Base-by-base conservation (phyloP, 2,329 filamentous ascomycete genomes). In the Hymenoscyphus linearis region DNA sequence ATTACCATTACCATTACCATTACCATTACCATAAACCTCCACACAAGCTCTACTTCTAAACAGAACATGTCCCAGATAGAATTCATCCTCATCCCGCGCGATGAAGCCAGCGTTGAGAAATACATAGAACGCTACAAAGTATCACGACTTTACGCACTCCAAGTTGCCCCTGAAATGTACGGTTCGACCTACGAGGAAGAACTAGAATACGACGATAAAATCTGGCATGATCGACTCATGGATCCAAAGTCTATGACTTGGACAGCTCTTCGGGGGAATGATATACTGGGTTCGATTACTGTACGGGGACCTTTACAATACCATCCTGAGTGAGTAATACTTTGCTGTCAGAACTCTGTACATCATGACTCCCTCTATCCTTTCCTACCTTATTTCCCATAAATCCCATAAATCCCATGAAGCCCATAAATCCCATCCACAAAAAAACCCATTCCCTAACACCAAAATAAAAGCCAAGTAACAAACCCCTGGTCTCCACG, bases 181-280 rank as follows among this genome's bases (percentile, higher is more conserved):
- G 72, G 72, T 3, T 77, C 76, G 22, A 77, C 70, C 3, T 73
- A 76, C 60, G 70, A 67, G 31, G 69, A 73, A 58, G 76, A 77
- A 62, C 52, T 67, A 27, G 71, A 60, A 10, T 76, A 77, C 59
- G 66, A 66, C 36, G 72, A 76, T 35, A 67, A 73, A 53, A 64
- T 70, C 54, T 77, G 76, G 75, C 70, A 72, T 54, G 61, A 64
- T 58, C 73, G 75, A 58, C 69, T 77, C 57, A 67, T 67, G 58
- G 76, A 74, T 62, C 74, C 75, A 27, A 52, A 68, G 3, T 71
- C 71, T 14, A 73, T 67, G 55, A 75, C 73, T 2, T 75, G 75
- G 57, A 64, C 75, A 57, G 73, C 73, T 44, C 63, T 72, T 22
- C 64, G 66, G 52, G 61, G 63, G 40, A 64, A 62, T 60, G 61